Conservation (phyloP, 805 yeast genomes). For the Lipomyces starkeyi region DNA sequence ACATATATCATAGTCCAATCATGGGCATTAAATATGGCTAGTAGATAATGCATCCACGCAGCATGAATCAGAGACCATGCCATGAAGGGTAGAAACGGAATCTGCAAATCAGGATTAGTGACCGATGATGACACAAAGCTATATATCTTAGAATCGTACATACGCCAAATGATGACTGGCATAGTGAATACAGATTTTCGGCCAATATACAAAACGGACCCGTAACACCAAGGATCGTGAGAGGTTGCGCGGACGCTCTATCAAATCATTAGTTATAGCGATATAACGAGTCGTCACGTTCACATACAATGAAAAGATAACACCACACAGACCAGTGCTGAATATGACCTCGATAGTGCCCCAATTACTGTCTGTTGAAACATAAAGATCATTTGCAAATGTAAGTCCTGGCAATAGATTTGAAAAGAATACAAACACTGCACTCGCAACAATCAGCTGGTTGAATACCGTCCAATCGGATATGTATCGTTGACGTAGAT, state of each 20-base stretch:
- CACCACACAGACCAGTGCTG: constrained; percentile 2
- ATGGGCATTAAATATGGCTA: not conserved
- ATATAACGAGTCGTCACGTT: not conserved
- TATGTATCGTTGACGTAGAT: not conserved
- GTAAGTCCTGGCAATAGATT: constrained; percentile 5
- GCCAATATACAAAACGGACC: constrained; percentile 9
- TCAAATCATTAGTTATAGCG: not conserved
- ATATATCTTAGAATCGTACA: not conserved
- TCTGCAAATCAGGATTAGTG: not conserved
- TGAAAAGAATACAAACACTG: constrained; percentile 6
- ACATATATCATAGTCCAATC: constrained; percentile 4
- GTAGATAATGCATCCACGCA: constrained; percentile 4
- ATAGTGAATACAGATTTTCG: not conserved
- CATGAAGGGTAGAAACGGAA: constrained; percentile 1
- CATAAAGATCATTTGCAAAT: constrained; percentile 1
- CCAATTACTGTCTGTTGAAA: not conserved
- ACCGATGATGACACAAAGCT: too few species aligned
- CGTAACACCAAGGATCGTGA: constrained; percentile 6
- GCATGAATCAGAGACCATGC: constrained; percentile 2
- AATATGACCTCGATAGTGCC: constrained; percentile 2
- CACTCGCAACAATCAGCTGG: constrained; percentile 1
- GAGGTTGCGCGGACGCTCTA: constrained; percentile 7
- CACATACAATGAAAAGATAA: constrained; percentile 1
- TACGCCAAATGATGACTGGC: not conserved
- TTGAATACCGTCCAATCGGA: constrained; percentile 2